Percentiles rank a stretch among this genome's conserved stretches.
Evolutionary conservation across 192 early-diverging fungal genomes (phyloP).

Genomic region (Allomyces macrogynus): DNA sequence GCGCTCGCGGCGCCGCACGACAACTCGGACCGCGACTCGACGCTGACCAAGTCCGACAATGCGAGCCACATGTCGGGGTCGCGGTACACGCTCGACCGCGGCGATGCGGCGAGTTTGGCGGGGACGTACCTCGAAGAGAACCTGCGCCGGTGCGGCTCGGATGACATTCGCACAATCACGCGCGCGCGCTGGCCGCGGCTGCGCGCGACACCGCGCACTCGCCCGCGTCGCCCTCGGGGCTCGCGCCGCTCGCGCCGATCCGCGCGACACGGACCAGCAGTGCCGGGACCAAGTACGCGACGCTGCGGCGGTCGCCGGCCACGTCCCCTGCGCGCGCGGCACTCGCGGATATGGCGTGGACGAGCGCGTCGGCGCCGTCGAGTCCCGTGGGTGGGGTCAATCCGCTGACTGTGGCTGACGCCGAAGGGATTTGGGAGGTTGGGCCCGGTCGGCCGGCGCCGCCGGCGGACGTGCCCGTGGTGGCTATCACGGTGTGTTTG

Average conservation of each 20-base stretch:
- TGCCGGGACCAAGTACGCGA: neutral
- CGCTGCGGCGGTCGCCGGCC: neutral
- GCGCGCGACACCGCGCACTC: neutral
- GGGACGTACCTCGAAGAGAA: neutral
- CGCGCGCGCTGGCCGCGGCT: neutral
- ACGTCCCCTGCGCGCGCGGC: neutral
- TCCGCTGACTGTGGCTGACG: neutral
- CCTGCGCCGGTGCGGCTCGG: neutral
- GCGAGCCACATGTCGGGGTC: no score
- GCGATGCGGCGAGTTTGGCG: neutral
- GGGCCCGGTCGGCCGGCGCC: neutral
- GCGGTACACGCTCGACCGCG: neutral
- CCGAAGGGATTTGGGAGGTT: neutral
- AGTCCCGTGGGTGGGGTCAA: neutral
- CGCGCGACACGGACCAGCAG: neutral
- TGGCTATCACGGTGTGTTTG: neutral
- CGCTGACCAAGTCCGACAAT: neutral
- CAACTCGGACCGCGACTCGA: neutral
- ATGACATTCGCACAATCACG: neutral
- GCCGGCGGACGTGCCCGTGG: neutral
- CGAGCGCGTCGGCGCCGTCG: no score
- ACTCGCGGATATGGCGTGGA: no score
- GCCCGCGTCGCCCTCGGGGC: neutral
- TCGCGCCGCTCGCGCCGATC: neutral
- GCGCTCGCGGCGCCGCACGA: neutral